Evolutionary conservation across 2,329 filamentous ascomycete genomes (phyloP), one percentile per base, ranked within the genome.

Genomic region (Ramularia endophylla): DNA sequence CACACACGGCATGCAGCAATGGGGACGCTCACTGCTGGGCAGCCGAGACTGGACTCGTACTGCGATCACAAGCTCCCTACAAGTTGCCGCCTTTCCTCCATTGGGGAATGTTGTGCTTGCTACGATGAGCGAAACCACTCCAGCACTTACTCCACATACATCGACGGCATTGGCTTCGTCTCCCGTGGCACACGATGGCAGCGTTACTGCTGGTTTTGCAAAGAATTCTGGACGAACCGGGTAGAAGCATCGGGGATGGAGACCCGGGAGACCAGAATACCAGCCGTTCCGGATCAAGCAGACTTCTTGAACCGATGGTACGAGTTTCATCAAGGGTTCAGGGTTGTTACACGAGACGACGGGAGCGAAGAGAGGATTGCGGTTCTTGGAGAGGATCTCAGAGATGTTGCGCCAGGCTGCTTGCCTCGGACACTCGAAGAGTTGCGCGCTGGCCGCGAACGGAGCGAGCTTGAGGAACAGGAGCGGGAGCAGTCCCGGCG

Each of bases 141-240:
- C 3, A 52, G 61, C 2, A 62, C 64, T 1, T 74, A 73, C 45
- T 55, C 58, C 9, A 65, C 68, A 0, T 73, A 73, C 50, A 65
- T 73, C 28, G 71, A 73, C 40, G 71, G 71, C 15, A 60, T 73
- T n/a, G 71, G 71, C 8, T 70, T 69, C 31, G 70, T 72, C 5
- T 61, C 65, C 27, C 59, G 69, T 17, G 71, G 70, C 2, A 70
- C 64, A 4, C 51, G 71, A 28, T 73, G 70, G 69, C 67, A 73
- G 49, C 58, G 66, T 41, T 74, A 74, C 44, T 74, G 71, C 48
- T 73, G 69, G 69, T 71, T 67, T 48, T 74, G 71, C 47, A 69
- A 69, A 56, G 68, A 70, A 35, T 74, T 72, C 55, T 74, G 71
- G 71, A 63, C 60, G 37, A 68, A 70, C 39, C 52, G 71, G 13